phyloP scores from a whole-genome alignment of 768 basidiomycete genomes.

The Roridomyces roridus region DNA sequence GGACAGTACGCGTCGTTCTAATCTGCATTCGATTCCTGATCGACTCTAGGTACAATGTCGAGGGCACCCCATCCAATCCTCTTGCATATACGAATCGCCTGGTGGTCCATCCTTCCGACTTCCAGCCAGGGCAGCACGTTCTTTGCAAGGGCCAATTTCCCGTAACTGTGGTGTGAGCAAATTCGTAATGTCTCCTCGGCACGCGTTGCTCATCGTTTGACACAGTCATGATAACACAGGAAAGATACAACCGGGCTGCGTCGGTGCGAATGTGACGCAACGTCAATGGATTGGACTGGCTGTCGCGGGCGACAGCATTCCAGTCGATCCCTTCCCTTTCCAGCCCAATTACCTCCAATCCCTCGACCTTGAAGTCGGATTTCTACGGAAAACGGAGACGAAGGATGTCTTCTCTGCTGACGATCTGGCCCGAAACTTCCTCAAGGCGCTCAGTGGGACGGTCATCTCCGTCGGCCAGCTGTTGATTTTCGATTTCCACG shows the following conservation, averaged over 20 bases:
- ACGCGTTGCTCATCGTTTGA: too few relatives aligned
- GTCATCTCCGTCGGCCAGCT: slow-evolving; percentile 73
- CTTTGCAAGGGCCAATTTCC: slow-evolving; percentile 75
- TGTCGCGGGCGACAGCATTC: slow-evolving; percentile 74
- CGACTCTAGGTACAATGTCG: slow-evolving; percentile 57
- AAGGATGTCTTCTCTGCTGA: slow-evolving; percentile 84
- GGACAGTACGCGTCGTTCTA: slow-evolving; percentile 31
- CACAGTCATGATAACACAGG: slow-evolving; percentile 85
- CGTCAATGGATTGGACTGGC: slow-evolving; percentile 93
- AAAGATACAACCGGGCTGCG: slow-evolving; percentile 66
- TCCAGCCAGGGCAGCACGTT: slow-evolving; percentile 74
- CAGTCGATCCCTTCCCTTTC: slow-evolving; percentile 67
- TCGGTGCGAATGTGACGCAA: slow-evolving; percentile 81
- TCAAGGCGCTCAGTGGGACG: slow-evolving; percentile 75
- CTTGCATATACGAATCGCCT: slow-evolving; percentile 84
- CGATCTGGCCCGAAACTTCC: slow-evolving; percentile 78
- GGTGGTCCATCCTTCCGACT: slow-evolving; percentile 81
- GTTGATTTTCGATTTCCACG: slow-evolving; percentile 88
- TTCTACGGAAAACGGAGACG: slow-evolving; percentile 60
- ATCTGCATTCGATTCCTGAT: slow-evolving; percentile 14
- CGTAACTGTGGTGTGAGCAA: slow-evolving; percentile 72
- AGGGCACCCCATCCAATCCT: slow-evolving; percentile 63
- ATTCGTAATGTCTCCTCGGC: too few relatives aligned
- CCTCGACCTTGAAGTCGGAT: slow-evolving; percentile 81
- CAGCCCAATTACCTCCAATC: slow-evolving; percentile 73